Base-by-base conservation (phyloP, 2,329 filamentous ascomycete genomes). In the Xylariaceae sp. region DNA sequence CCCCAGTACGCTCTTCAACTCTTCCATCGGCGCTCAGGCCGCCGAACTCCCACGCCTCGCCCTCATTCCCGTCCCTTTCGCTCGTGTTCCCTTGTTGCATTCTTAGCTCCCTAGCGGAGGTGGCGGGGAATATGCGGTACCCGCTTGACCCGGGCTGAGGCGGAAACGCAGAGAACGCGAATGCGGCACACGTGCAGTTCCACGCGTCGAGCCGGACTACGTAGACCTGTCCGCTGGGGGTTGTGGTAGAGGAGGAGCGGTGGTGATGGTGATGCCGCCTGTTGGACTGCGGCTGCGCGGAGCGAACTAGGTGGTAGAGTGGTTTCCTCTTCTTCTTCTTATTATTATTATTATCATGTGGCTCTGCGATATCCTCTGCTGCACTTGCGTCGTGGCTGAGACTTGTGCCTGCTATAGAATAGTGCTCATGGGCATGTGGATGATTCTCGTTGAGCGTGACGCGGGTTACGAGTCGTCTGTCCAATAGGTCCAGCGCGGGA, bases 101-200 rank as follows among this genome's bases (percentile, higher is more conserved):
- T 11, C 15, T n/a, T 10, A 20, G 43, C 27, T 15, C 20, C 36
- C 8, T 21, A 10, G 13, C 10, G 4, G 44, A 27, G 13, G 16
- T 9, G 7, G 45, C 40, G 27, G 49, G 39, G 10, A 16, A 13
- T 37, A 53, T 26, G 11, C 29, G 26, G 26, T 53, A 55, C n/a
- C 32, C 23, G 29, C 26, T 10, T 10, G 24, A 20, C 4, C 42
- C 23, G 45, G 23, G n/a, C 47, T 54, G 39, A 4, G 54, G 70
- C 2, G 79, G 77, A 62, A 92, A 92, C 2, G 87, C 82, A 16
- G 86, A 78, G 58, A 95, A 86, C 0, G 87, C 81, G 71, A 97
- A 97, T 1, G 85, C 86, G 3, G 92, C 88, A 75, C 94, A 99
- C 1, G 85, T 90, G 72, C 94, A 99, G 70, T 88, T 92, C 94